Conservation (phyloP, 148 eudicot species). For the Fagopyrum tataricum region DNA sequence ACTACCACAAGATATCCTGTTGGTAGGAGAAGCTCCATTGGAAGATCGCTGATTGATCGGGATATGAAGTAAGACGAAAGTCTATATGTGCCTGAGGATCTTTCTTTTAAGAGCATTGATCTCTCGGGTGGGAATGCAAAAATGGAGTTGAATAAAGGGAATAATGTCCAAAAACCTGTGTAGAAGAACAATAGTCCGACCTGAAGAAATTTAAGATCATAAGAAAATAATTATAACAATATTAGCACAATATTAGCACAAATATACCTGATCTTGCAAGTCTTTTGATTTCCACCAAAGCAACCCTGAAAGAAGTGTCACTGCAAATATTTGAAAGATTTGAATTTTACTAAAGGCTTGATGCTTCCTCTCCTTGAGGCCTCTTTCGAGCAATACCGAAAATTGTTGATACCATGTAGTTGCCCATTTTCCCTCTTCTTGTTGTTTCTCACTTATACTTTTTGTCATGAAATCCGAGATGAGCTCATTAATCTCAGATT, state of each 20-base stretch:
- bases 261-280: conserved; percentile 42
- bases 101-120: conserved; percentile 52
- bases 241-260: no score
- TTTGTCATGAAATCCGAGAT: not conserved
- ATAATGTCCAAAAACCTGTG: conserved; percentile 76
- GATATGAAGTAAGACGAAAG: conserved; percentile 74
- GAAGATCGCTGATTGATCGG: conserved; percentile 47
- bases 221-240: not conserved
- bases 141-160: conserved; percentile 64
- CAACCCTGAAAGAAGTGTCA: conserved; percentile 47
- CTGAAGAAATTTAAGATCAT: conserved; percentile 27
- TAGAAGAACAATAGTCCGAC: conserved; percentile 67
- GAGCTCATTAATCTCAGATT: conserved; percentile 24
- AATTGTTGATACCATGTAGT: conserved; percentile 81
- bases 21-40: conserved; percentile 79
- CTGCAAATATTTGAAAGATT: conserved; percentile 36
- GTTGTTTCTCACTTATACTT: not conserved
- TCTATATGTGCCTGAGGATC: conserved; percentile 80
- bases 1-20: conserved; percentile 42
- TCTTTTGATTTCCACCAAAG: conserved; percentile 68
- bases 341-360: conserved; percentile 47
- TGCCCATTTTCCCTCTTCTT: conserved; percentile 26
- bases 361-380: conserved; percentile 59
- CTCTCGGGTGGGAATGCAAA: conserved; percentile 84
- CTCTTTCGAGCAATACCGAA: conserved; percentile 44